These are phyloP conservation scores for Penicillium simplicissimum DNA, from an alignment of 495 filamentous ascomycete species.

Conservation along the genomic window DNA sequence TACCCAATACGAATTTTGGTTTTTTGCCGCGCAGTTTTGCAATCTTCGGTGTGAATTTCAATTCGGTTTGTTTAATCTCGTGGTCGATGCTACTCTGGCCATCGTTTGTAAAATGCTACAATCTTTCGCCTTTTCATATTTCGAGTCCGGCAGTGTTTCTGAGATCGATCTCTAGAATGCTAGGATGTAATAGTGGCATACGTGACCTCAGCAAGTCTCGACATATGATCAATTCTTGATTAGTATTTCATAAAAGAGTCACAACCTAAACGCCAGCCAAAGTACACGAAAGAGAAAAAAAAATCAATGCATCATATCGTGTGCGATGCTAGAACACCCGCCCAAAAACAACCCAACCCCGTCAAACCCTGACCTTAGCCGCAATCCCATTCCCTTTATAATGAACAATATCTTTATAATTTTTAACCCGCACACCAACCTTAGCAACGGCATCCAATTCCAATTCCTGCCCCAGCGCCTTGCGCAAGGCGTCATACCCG, in stretches of 20 bases:
- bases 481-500: constrained; percentile 77
- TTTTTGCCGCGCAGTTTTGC: constrained; percentile 17
- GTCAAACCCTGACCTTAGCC: constrained; percentile 64
- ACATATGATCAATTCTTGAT: background rate
- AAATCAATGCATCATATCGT: background rate
- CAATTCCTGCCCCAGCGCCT: constrained; percentile 80
- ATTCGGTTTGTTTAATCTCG: background rate
- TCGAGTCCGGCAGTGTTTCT: background rate
- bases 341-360: background rate
- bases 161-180: too few relatives aligned
- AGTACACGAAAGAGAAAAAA: background rate
- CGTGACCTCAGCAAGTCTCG: background rate
- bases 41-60: constrained; percentile 9
- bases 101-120: constrained; percentile 10
- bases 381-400: constrained; percentile 74
- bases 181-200: background rate
- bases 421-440: constrained; percentile 68
- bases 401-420: constrained; percentile 68
- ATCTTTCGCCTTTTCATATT: background rate
- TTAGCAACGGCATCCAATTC: constrained; percentile 77
- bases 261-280: background rate
- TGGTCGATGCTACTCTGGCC: background rate
- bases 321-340: background rate
- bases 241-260: background rate
- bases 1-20: constrained; percentile 31